These are phyloP conservation scores for Kitagawia praeruptora DNA, from an alignment of 129 eudicot genomes.

Conservation along the genomic window DNA sequence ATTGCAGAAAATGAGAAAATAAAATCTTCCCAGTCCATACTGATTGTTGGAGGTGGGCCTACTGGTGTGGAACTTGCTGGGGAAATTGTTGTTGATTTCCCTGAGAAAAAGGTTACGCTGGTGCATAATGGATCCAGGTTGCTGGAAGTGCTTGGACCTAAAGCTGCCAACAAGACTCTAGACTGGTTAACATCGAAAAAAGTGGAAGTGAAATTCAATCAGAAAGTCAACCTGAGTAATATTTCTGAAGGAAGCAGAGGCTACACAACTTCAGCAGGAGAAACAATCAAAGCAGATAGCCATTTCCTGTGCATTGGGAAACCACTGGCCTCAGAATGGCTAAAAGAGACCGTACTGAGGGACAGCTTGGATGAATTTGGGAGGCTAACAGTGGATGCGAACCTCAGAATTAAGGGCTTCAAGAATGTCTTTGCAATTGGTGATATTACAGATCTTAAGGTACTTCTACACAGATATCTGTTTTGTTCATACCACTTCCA, in stretches of 20 bases:
- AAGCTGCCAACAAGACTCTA: constrained; percentile 63
- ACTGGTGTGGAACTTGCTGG: constrained; percentile 90
- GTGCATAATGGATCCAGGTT: constrained; percentile 67
- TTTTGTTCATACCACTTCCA: background rate
- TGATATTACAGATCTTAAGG: constrained; percentile 79
- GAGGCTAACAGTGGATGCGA: constrained; percentile 55
- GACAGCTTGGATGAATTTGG: constrained; percentile 51
- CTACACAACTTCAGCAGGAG: constrained; percentile 56
- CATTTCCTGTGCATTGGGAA: constrained; percentile 72
- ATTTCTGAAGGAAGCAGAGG: constrained; percentile 35
- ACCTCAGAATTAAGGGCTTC: constrained; percentile 53
- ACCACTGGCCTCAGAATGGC: constrained; percentile 65
- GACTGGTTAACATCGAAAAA: constrained; percentile 60
- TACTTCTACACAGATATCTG: background rate
- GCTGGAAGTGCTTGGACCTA: constrained; percentile 73
- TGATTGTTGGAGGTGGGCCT: constrained; percentile 90
- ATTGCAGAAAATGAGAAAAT: constrained; percentile 63
- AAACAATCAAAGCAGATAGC: constrained; percentile 62
- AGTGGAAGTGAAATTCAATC: constrained; percentile 66
- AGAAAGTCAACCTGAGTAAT: constrained; percentile 43
- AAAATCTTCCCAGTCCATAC: constrained; percentile 54
- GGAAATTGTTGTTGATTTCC: constrained; percentile 72
- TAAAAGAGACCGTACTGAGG: constrained; percentile 40
- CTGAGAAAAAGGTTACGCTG: constrained; percentile 51
- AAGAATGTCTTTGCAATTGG: constrained; percentile 70